These are phyloP conservation scores for Phytopythium montanum DNA, from an alignment of 352 stramenopile species.

Conservation along the genomic window DNA sequence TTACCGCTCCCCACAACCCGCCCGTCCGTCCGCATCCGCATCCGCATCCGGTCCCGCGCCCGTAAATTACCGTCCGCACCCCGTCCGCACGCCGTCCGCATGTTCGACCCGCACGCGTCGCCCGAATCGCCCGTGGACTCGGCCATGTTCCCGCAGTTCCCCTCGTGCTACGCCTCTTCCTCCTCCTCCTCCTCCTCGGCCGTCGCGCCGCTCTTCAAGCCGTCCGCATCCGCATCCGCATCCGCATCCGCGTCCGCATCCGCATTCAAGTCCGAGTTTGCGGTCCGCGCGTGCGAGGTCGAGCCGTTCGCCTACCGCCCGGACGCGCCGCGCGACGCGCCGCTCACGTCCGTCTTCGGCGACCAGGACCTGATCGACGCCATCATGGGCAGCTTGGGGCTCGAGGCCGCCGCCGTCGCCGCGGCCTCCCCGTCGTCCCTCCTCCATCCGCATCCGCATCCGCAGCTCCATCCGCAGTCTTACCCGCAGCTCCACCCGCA, in stretches of 20 bases:
- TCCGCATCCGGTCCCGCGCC: too few relatives aligned
- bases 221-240: neutral
- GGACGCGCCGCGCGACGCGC: conserved; percentile 16
- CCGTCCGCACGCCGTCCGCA: neutral
- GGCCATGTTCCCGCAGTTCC: conserved; percentile 60
- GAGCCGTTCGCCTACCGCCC: conserved; percentile 69
- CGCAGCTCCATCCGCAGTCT: too few relatives aligned
- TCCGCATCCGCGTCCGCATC: neutral
- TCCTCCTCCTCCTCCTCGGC: conserved; percentile 7
- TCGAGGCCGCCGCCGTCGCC: conserved; percentile 27
- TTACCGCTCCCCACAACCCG: neutral
- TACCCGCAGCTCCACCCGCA: conserved; percentile 11
- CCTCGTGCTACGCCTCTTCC: conserved; percentile 19
- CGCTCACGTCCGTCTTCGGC: conserved; percentile 72
- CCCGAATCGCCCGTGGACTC: conserved; percentile 70
- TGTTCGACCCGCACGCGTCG: conserved; percentile 26
- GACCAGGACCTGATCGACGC: conserved; percentile 76
- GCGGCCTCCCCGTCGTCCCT: neutral
- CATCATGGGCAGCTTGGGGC: conserved; percentile 73
- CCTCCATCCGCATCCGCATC: neutral
- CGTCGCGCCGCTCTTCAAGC: conserved; percentile 12
- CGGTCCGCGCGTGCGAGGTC: conserved; percentile 33
- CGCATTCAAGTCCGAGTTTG: conserved; percentile 14
- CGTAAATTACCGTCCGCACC: neutral
- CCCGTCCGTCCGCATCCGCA: conserved; percentile 1